Evolutionary conservation across 1,284 basidiomycete species (phyloP), one percentile per base, ranked within the genome.

Genomic region (Ustilago cynodontis): DNA sequence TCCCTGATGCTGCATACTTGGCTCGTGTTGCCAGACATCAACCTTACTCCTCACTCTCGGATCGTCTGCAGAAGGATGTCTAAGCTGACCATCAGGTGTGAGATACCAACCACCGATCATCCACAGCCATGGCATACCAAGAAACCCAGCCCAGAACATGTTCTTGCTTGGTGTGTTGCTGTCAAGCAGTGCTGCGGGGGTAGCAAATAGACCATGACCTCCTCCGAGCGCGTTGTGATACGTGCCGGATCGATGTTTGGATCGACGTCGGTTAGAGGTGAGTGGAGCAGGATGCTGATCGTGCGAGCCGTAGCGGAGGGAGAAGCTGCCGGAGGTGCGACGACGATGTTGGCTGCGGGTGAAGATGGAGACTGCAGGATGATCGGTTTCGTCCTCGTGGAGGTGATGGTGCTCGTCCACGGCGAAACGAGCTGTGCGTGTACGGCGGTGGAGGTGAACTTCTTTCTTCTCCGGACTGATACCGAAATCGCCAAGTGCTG

Each of bases 71-170:
- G 65, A 65, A 20, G 66, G 63, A 49, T 69, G 60, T 39, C 62
- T 50, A 14, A 65, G 54, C 50, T 67, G 62, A 8, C 78, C 79
- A 50, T 81, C 68, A 0, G 62, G 35, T 11, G 63, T 63, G 9
- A 81, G 59, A 28, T 65, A 77, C 81, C 81, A 82, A 20, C 81
- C 81, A 9, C 81, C 81, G 22, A 82, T 71, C 49, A 82, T 75
- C 81, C 81, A 82, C 20, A 82, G 66, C 81, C 81, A 82, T 18
- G 81, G 81, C 81, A 82, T 82, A 41, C 74, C 74, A 18, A 79
- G 65, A 65, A 82, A 82, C 13, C 81, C 81, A 11, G 77, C 77
- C 64, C 70, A 81, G 65, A 82, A 82, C 59, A 82, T 69, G 62
- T 66, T 76, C 37, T 71, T 71, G 64, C 75, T 72, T 5, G 77